These are phyloP conservation scores for Hyphopichia khmerensis DNA, from an alignment of 1,139 yeast genomes.

Conservation along the genomic window DNA sequence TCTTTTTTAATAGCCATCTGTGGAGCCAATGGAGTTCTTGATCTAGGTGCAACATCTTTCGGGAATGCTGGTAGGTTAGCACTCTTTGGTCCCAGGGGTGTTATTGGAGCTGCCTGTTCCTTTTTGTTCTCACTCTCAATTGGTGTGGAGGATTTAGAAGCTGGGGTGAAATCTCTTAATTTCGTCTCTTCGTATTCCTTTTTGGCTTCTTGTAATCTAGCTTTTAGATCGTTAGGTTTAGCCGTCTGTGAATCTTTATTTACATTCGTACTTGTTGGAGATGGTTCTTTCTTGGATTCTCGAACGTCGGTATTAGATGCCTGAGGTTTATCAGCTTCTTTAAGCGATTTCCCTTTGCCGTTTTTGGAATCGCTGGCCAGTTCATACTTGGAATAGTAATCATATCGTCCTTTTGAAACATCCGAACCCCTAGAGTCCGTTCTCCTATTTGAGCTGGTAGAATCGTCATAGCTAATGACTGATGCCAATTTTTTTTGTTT, in stretches of 20 bases:
- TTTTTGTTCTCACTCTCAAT: neutral
- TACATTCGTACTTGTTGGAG: neutral
- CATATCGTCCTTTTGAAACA: slow-evolving; percentile 24
- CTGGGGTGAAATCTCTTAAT: slow-evolving; percentile 9
- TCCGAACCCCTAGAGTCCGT: slow-evolving; percentile 7
- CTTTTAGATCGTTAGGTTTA: slow-evolving; percentile 15
- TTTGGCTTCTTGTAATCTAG: slow-evolving; percentile 23
- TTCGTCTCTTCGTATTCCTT: slow-evolving; percentile 14
- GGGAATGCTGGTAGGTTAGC: neutral
- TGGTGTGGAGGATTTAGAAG: neutral
- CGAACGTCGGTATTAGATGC: slow-evolving; percentile 3
- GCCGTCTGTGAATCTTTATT: neutral
- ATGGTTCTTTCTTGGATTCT: no score
- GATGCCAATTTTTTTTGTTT: slow-evolving; percentile 3
- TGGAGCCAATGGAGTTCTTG: slow-evolving; percentile 1
- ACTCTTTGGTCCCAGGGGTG: slow-evolving; percentile 1
- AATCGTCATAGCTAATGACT: slow-evolving; percentile 3
- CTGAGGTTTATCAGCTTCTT: slow-evolving; percentile 1
- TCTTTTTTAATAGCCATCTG: slow-evolving; percentile 3
- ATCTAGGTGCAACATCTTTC: neutral
- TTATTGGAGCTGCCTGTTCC: neutral
- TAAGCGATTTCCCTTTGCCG: slow-evolving; percentile 4
- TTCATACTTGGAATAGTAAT: slow-evolving; percentile 31
- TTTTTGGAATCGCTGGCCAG: slow-evolving; percentile 5
- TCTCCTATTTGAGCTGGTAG: slow-evolving; percentile 1